phyloP scores from a whole-genome alignment of 352 stramenopile species.

The Phytophthora aleatoria region DNA sequence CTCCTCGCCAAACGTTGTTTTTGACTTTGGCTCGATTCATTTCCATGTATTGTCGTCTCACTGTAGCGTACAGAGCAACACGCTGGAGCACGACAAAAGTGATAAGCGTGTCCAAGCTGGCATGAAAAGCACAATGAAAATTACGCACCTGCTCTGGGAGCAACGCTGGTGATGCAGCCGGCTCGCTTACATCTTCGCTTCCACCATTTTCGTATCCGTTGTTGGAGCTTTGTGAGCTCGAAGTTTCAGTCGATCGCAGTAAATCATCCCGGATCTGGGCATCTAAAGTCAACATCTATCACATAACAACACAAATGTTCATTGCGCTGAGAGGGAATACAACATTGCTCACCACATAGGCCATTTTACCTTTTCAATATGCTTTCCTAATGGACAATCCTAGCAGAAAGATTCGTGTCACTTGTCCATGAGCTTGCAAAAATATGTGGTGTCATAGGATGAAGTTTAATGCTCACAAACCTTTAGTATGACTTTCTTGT shows the following conservation, averaged over 20 bases:
- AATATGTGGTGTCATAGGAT: not conserved
- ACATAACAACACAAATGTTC: not conserved
- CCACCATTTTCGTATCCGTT: not conserved
- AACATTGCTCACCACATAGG: not conserved
- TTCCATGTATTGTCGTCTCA: constrained; percentile 68
- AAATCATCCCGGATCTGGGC: constrained; percentile 47
- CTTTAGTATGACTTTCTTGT: constrained; percentile 25
- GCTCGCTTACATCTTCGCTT: constrained; percentile 1
- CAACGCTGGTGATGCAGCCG: constrained; percentile 17
- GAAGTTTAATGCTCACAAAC: constrained; percentile 9
- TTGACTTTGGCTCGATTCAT: constrained; percentile 40
- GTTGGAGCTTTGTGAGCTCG: not conserved
- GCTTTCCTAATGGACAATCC: constrained; percentile 33
- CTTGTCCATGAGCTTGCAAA: no score
- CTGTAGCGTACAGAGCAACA: constrained; percentile 49
- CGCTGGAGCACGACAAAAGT: constrained; percentile 34
- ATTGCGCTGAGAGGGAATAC: not conserved
- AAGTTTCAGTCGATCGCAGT: constrained; percentile 31
- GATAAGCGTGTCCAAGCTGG: constrained; percentile 1
- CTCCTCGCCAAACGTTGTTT: constrained; percentile 8
- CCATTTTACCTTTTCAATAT: constrained; percentile 44
- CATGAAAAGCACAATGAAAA: not conserved
- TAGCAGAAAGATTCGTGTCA: constrained; percentile 1
- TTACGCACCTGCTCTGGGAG: constrained; percentile 25
- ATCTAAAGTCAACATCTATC: constrained; percentile 38